These are phyloP conservation scores for Choricystis sp. DNA, from an alignment of 139 green algal genomes.

Conservation along the genomic window DNA sequence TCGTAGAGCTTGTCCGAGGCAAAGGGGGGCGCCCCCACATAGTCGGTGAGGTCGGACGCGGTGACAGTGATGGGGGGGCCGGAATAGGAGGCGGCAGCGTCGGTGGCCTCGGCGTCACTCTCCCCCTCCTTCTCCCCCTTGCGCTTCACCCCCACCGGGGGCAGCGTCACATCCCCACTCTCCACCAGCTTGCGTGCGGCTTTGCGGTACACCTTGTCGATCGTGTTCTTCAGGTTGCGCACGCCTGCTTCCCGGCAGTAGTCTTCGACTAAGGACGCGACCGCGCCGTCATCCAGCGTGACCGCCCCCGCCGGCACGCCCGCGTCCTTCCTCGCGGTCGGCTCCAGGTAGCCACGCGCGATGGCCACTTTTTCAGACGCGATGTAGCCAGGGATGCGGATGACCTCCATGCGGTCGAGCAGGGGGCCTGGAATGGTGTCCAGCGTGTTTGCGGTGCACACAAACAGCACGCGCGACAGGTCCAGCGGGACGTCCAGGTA, in stretches of 20 bases:
- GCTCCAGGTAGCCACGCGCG: slow-evolving; percentile 81
- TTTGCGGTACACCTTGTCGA: slow-evolving; percentile 96
- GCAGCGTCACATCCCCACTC: slow-evolving; percentile 7
- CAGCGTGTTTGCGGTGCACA: slow-evolving; percentile 49
- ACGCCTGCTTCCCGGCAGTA: slow-evolving; percentile 91
- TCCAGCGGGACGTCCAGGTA: slow-evolving; percentile 95
- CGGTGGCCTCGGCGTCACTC: background rate
- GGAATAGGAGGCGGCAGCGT: no score
- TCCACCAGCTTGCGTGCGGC: slow-evolving; percentile 58
- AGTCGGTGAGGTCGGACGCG: slow-evolving; percentile 50
- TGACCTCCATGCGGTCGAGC: slow-evolving; percentile 93
- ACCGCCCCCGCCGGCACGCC: slow-evolving; percentile 49
- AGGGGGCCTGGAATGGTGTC: slow-evolving; percentile 90
- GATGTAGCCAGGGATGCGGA: slow-evolving; percentile 88
- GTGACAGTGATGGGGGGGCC: slow-evolving; percentile 21
- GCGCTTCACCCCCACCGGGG: background rate
- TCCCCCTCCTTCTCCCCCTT: background rate
- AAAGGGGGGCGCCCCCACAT: slow-evolving; percentile 81
- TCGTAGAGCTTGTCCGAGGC: slow-evolving; percentile 68
- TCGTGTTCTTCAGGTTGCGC: slow-evolving; percentile 89
- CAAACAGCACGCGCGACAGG: slow-evolving; percentile 48
- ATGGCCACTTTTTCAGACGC: slow-evolving; percentile 85
- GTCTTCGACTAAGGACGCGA: slow-evolving; percentile 68
- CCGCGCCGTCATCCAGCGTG: slow-evolving; percentile 52
- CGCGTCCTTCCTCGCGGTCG: slow-evolving; percentile 33